A percentile compares a stretch with the other conserved stretches of the same genome.
phyloP scores from a whole-genome alignment of 768 basidiomycete genomes.

The Galerina sulciceps region DNA sequence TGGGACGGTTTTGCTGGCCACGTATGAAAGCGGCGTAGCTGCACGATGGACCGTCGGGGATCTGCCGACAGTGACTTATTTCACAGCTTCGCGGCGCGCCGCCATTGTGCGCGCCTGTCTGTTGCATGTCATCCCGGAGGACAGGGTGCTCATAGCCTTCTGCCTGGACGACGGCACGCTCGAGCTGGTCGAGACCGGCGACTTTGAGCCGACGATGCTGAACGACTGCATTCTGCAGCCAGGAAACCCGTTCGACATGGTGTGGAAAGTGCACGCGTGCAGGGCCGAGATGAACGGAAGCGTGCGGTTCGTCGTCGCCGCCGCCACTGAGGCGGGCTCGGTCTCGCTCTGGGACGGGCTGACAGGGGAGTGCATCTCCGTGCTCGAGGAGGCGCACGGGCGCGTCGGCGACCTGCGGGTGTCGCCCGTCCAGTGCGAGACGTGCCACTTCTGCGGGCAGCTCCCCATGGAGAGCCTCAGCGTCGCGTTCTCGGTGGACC shows the following conservation, averaged over 20 bases:
- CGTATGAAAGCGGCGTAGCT: slow-evolving; percentile 64
- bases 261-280: slow-evolving; percentile 58
- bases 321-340: slow-evolving; percentile 66
- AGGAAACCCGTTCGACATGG: slow-evolving; percentile 60
- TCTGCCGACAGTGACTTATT: slow-evolving; percentile 34
- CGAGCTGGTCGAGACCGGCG: slow-evolving; percentile 60
- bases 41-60: slow-evolving; percentile 55
- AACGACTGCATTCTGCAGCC: slow-evolving; percentile 56
- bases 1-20: slow-evolving; percentile 44
- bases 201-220: slow-evolving; percentile 43
- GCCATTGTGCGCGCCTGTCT: slow-evolving; percentile 53
- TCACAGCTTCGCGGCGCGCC: slow-evolving; percentile 47
- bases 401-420: slow-evolving; percentile 64
- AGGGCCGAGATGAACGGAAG: slow-evolving; percentile 53
- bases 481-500: slow-evolving; percentile 68
- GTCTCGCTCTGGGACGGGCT: slow-evolving; percentile 78
- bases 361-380: slow-evolving; percentile 65
- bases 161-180: slow-evolving; percentile 68
- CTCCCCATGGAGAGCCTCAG: slow-evolving; percentile 67
- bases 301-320: slow-evolving; percentile 57
- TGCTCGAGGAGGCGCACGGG: slow-evolving; percentile 65
- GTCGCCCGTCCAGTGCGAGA: slow-evolving; percentile 52
- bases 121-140: slow-evolving; percentile 49
- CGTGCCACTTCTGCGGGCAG: slow-evolving; percentile 76
- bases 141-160: slow-evolving; percentile 58